These are phyloP conservation scores for Zygosaccharomyces gambellarensis DNA, from an alignment of 805 yeast genomes.

Conservation along the genomic window DNA sequence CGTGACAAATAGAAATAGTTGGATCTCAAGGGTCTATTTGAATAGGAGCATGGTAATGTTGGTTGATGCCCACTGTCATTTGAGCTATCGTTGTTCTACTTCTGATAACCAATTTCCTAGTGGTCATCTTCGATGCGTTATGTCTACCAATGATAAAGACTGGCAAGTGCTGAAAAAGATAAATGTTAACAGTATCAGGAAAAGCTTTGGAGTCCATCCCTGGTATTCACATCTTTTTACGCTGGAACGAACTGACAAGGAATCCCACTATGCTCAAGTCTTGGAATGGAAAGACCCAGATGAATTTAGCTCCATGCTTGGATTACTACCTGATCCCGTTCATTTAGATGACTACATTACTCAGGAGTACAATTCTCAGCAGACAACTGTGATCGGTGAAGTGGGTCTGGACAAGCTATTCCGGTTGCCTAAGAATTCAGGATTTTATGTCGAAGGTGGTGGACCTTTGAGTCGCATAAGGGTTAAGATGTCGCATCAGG, in stretches of 20 bases:
- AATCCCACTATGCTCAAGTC: slow-evolving; percentile 52
- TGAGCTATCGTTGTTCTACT: slow-evolving; percentile 12
- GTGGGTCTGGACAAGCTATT: slow-evolving; percentile 83
- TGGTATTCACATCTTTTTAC: slow-evolving; percentile 77
- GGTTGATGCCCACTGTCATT: slow-evolving; percentile 39
- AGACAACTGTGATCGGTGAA: slow-evolving; percentile 63
- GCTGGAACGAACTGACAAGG: slow-evolving; percentile 34
- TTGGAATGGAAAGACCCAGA: slow-evolving; percentile 37
- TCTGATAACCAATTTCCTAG: slow-evolving; percentile 1
- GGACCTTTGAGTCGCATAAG: slow-evolving; percentile 40
- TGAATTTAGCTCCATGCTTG: slow-evolving; percentile 36
- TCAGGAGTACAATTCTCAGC: slow-evolving; percentile 14
- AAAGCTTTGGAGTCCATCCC: slow-evolving; percentile 80
- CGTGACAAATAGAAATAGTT: neutral
- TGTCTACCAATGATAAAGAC: slow-evolving; percentile 44
- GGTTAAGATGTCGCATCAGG: slow-evolving; percentile 66
- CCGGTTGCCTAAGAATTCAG: slow-evolving; percentile 52
- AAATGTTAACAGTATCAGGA: slow-evolving; percentile 21
- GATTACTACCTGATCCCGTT: slow-evolving; percentile 58
- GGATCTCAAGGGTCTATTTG: neutral
- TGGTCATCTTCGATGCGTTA: slow-evolving; percentile 31
- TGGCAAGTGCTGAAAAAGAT: slow-evolving; percentile 24
- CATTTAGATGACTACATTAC: slow-evolving; percentile 36
- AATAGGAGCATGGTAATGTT: slow-evolving; percentile 1
- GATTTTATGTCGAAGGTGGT: slow-evolving; percentile 44